These are phyloP conservation scores for Monoraphidium neglectum DNA, from an alignment of 139 green algal genomes.

Conservation along the genomic window DNA sequence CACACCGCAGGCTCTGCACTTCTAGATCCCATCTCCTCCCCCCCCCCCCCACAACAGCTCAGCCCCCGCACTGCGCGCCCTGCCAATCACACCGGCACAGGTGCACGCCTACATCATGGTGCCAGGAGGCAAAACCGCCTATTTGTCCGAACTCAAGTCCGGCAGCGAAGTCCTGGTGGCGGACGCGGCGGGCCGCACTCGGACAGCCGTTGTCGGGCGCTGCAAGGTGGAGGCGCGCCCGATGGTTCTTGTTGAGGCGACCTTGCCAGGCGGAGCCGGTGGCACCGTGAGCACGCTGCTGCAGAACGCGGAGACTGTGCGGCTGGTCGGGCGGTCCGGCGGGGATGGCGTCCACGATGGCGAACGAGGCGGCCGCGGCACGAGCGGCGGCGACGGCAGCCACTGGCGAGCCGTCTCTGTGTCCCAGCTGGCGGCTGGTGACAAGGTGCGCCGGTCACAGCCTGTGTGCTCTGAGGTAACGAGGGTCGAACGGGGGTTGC, in stretches of 20 bases:
- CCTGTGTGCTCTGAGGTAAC: no score
- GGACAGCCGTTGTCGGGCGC: constrained; percentile 72
- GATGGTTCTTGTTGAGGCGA: constrained; percentile 77
- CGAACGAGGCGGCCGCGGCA: constrained; percentile 1
- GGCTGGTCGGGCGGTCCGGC: constrained; percentile 62
- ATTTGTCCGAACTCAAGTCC: constrained; percentile 73
- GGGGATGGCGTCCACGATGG: not conserved
- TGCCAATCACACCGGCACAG: constrained; percentile 33
- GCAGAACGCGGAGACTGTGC: constrained; percentile 94
- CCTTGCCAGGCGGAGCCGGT: constrained; percentile 53
- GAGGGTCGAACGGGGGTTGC: no score
- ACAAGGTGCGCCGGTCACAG: no score
- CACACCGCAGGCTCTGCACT: no score
- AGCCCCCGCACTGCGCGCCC: no score
- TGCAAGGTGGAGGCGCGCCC: constrained; percentile 74
- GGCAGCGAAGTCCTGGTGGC: constrained; percentile 72
- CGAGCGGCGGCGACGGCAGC: not conserved
- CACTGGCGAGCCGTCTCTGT: constrained; percentile 67
- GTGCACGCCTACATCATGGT: constrained; percentile 81
- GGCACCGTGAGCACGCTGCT: constrained; percentile 66
- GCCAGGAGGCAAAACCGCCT: constrained; percentile 70
- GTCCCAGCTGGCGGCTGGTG: constrained; percentile 59
- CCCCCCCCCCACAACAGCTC: no score
- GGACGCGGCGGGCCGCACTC: constrained; percentile 49
- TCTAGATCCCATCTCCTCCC: no score